Evolutionary conservation across 208 protist genomes (phyloP), one percentile per base, ranked within the genome.

Genomic region (Balamuthia mandrillaris): DNA sequence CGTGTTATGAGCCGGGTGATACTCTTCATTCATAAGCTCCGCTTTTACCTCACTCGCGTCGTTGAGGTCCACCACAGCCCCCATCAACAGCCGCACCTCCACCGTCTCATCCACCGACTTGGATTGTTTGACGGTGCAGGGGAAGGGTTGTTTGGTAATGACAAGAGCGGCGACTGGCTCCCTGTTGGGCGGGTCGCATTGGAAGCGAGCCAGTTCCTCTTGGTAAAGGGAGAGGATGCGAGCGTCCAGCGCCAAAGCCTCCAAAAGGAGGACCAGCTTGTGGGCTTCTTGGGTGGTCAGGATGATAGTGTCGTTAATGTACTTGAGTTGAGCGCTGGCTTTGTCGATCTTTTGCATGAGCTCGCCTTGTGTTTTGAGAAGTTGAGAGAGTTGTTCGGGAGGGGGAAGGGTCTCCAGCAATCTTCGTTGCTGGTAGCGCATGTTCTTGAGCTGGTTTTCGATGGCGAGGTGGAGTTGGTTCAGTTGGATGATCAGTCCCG

Each of bases 1-100:
- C n/a, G n/a, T n/a, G n/a, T n/a, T n/a, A n/a, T n/a, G n/a, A 24
- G 54, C 54, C n/a, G 66, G 66, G 44, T 77, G 49, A 45, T 77
- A 77, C 44, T 77, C 66, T 45, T 77, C 66, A 27, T 77, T 77
- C 44, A 77, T 77, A 10, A 77, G 66, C 66, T 77, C 66, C 29
- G 66, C 66, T 45, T 77, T 77, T 39, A 77, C 66, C 66, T 77
- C 44, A 45, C 66, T 45, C 44, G 54, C 6, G 16, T 39, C 66
- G 29, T 77, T 39, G 29, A 77, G 49, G 29, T 77, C 66, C 24
- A 14, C 10, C 66, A 56, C 54, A 45, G 66, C 66, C n/a, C 66
- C 66, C 6, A 45, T 77, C 29, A 77, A 56, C 2, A 77, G 66
- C 41, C 49, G 44, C 41, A 77, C 66, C 29, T 77, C 66, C 27